Percentiles rank a stretch among this genome's conserved stretches.
Conservation (phyloP, 345 rosid species). For the Psidium friedrichsthalianum region DNA sequence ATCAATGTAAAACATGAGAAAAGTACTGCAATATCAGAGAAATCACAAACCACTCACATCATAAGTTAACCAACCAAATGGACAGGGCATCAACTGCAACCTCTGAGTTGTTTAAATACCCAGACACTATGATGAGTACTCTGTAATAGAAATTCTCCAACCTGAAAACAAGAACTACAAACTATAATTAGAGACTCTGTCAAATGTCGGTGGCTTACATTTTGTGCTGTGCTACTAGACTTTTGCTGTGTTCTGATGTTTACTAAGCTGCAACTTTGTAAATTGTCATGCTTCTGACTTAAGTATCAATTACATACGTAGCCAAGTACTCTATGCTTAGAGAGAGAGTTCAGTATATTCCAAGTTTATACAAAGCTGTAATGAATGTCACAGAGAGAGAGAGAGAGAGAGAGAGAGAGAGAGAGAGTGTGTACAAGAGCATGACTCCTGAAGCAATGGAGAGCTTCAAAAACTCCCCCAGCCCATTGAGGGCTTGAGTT, state of each 20-base stretch:
- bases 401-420: not conserved
- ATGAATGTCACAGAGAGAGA: not conserved
- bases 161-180: slow-evolving; percentile 11
- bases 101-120: slow-evolving; percentile 26
- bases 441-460: slow-evolving; percentile 49
- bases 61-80: slow-evolving; percentile 24
- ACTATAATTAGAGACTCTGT: not conserved
- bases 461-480: slow-evolving; percentile 42
- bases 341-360: not conserved
- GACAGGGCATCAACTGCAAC: slow-evolving; percentile 47
- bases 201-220: not conserved
- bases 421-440: slow-evolving; percentile 21
- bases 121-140: slow-evolving; percentile 34
- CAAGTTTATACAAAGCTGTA: not conserved
- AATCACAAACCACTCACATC: not conserved
- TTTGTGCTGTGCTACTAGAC: not conserved
- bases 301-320: not conserved
- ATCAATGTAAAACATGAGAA: not conserved
- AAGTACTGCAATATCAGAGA: not conserved
- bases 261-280: not conserved
- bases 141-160: slow-evolving; percentile 49
- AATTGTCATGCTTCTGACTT: not conserved
- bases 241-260: not conserved
- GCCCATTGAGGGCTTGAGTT: slow-evolving; percentile 35
- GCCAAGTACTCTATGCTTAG: not conserved